Percentiles rank a stretch among this genome's conserved stretches.
Conservation (phyloP, 768 basidiomycete genomes). For the Collybiopsis confluens region DNA sequence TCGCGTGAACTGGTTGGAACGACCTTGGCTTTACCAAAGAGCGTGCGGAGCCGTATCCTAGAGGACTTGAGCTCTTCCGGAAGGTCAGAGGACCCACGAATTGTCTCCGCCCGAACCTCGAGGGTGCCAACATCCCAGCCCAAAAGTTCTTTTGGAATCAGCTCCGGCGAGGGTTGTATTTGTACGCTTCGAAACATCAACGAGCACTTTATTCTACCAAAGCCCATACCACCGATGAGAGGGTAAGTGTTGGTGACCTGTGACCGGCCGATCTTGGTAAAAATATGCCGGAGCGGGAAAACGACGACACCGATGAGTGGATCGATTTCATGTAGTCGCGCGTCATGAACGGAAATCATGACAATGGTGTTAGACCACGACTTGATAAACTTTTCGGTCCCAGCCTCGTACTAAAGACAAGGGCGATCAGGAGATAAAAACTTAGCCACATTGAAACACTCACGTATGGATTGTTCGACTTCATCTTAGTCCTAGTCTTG, state of each 20-base stretch:
- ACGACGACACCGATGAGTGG: slow-evolving; percentile 70
- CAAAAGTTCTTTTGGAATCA: slow-evolving; percentile 23
- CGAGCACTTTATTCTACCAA: slow-evolving; percentile 58
- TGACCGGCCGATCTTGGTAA: slow-evolving; percentile 38
- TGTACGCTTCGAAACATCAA: slow-evolving; percentile 67
- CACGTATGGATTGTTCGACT: slow-evolving; percentile 40
- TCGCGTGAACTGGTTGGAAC: slow-evolving; percentile 19
- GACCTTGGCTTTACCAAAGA: slow-evolving; percentile 33
- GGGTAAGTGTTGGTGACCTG: slow-evolving; percentile 58
- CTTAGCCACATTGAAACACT: slow-evolving; percentile 13
- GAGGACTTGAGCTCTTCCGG: slow-evolving; percentile 33
- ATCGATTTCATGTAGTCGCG: slow-evolving; percentile 52
- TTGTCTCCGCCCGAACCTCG: slow-evolving; percentile 37
- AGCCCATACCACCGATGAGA: slow-evolving; percentile 67
- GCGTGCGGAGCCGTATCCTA: slow-evolving; percentile 35
- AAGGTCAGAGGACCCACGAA: slow-evolving; percentile 22
- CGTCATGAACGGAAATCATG: slow-evolving; percentile 62
- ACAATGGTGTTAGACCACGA: slow-evolving; percentile 59
- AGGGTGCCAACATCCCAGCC: slow-evolving; percentile 74
- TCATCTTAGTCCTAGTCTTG: slow-evolving; percentile 43
- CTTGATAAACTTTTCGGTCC: slow-evolving; percentile 65
- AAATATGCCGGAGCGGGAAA: slow-evolving; percentile 42
- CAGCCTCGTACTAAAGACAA: slow-evolving; percentile 45
- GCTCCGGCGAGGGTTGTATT: slow-evolving; percentile 44
- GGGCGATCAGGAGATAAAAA: background rate